A percentile compares a stretch with the other conserved stretches of the same genome.
These are phyloP conservation scores for Conoideocrella luteorostrata DNA, from an alignment of 2,329 filamentous ascomycete species.

Conservation along the genomic window DNA sequence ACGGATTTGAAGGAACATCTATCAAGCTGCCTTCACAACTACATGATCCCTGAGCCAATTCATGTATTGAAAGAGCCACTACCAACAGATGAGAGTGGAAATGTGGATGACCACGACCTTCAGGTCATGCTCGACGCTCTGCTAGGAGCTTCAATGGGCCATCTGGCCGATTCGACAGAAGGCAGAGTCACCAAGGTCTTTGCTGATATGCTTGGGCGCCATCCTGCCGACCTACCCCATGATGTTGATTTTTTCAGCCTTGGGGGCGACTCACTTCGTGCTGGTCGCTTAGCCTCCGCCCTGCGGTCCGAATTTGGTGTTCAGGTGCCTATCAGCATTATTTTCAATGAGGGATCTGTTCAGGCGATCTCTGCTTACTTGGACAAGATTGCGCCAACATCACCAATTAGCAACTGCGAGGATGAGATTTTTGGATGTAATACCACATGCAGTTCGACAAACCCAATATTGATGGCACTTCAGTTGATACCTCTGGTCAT, in stretches of 20 bases:
- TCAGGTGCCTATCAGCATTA: conserved; percentile 41
- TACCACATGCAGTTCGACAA: conserved; percentile 41
- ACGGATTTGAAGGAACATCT: conserved; percentile 14
- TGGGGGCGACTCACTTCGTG: conserved; percentile 48
- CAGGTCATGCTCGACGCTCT: conserved; percentile 23
- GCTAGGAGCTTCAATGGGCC: conserved; percentile 15
- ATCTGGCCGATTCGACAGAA: conserved; percentile 22
- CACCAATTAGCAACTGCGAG: neutral
- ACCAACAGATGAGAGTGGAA: conserved; percentile 23
- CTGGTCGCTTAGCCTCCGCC: conserved; percentile 44
- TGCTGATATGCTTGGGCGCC: conserved; percentile 35
- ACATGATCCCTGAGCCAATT: conserved; percentile 33
- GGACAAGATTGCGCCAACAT: conserved; percentile 21
- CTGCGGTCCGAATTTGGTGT: conserved; percentile 43
- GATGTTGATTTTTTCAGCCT: conserved; percentile 45
- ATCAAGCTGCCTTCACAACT: conserved; percentile 19
- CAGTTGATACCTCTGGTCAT: conserved; percentile 44
- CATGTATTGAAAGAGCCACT: conserved; percentile 27
- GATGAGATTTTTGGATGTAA: conserved; percentile 27
- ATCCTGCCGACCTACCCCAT: conserved; percentile 29
- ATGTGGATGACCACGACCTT: conserved; percentile 29
- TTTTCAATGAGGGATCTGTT: conserved; percentile 44
- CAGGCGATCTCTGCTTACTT: conserved; percentile 31
- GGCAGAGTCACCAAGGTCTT: conserved; percentile 37
- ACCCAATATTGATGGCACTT: conserved; percentile 39